Evolutionary conservation across 768 basidiomycete species (phyloP).

Genomic region (Tricholoma furcatifolium): DNA sequence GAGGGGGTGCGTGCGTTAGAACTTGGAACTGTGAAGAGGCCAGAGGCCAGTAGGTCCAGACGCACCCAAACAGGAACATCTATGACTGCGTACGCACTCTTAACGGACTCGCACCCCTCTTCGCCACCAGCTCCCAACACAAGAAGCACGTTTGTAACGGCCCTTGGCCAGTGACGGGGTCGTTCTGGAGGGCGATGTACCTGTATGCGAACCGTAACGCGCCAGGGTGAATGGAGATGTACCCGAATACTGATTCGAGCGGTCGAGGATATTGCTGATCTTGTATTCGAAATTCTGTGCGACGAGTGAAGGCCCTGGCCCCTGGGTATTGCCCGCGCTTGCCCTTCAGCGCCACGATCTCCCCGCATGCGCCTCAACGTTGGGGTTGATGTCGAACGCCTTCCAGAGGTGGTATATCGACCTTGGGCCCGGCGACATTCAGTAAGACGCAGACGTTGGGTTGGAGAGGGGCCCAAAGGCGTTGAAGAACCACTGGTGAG

Average conservation of each 20-base stretch:
- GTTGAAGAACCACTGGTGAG: slow-evolving; percentile 95
- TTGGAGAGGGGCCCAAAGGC: slow-evolving; percentile 76
- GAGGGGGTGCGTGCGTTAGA: neutral
- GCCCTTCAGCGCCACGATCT: too few species aligned
- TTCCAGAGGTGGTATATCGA: too few species aligned
- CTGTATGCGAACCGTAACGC: slow-evolving; percentile 93
- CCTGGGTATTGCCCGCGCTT: slow-evolving; percentile 74
- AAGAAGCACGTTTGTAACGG: slow-evolving; percentile 96
- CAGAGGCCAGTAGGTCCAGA: neutral
- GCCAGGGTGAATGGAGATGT: slow-evolving; percentile 91
- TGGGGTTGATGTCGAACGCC: too few species aligned
- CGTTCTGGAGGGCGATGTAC: slow-evolving; percentile 91
- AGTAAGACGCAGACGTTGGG: slow-evolving; percentile 92
- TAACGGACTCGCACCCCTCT: slow-evolving; percentile 85
- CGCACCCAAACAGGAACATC: slow-evolving; percentile 89
- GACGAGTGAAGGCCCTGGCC: slow-evolving; percentile 85
- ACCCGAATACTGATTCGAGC: slow-evolving; percentile 85
- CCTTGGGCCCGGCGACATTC: slow-evolving; percentile 89
- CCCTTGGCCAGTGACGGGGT: slow-evolving; percentile 75
- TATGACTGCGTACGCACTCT: slow-evolving; percentile 88
- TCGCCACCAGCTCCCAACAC: slow-evolving; percentile 98
- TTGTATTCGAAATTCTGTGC: slow-evolving; percentile 96
- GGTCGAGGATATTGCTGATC: slow-evolving; percentile 93
- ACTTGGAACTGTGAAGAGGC: neutral
- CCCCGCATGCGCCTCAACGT: too few species aligned